Evolutionary conservation across 1,284 basidiomycete genomes (phyloP).

Genomic region (Mycosarcoma maydis): DNA sequence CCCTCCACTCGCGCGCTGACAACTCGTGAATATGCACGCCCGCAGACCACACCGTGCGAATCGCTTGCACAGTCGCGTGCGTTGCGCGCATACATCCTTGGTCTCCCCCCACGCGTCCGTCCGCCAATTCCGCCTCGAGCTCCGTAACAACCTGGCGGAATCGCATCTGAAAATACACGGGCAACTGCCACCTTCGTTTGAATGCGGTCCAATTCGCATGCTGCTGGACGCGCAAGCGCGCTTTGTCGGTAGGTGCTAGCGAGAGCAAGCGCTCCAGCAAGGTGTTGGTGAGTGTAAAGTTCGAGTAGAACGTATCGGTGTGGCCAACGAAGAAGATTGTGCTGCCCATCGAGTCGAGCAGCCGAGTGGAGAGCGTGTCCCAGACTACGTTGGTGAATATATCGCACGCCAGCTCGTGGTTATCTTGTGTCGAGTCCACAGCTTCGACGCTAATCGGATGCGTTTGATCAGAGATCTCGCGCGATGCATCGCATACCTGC

Average conservation of each 20-base stretch:
- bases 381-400: constrained; percentile 77
- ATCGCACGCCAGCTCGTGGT: constrained; percentile 29
- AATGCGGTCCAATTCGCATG: constrained; percentile 80
- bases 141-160: constrained; percentile 86
- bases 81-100: constrained; percentile 19
- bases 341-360: constrained; percentile 80
- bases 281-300: constrained; percentile 82
- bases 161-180: constrained; percentile 95
- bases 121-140: constrained; percentile 33
- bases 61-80: constrained; percentile 32
- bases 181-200: constrained; percentile 89
- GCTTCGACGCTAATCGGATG: not conserved
- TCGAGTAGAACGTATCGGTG: constrained; percentile 82
- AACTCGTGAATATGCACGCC: constrained; percentile 53
- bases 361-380: constrained; percentile 80
- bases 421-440: not conserved
- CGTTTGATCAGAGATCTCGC: constrained; percentile 67
- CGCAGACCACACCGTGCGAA: constrained; percentile 47
- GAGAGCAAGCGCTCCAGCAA: constrained; percentile 87
- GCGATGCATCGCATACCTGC: constrained; percentile 79
- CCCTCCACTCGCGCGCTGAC: constrained; percentile 56
- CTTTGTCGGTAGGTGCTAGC: constrained; percentile 76
- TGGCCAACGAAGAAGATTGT: constrained; percentile 87
- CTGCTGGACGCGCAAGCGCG: constrained; percentile 65
- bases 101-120: not conserved